Evolutionary conservation across 495 filamentous ascomycete species (phyloP), one percentile per base, ranked within the genome.

Genomic region (Daldinia grandis): DNA sequence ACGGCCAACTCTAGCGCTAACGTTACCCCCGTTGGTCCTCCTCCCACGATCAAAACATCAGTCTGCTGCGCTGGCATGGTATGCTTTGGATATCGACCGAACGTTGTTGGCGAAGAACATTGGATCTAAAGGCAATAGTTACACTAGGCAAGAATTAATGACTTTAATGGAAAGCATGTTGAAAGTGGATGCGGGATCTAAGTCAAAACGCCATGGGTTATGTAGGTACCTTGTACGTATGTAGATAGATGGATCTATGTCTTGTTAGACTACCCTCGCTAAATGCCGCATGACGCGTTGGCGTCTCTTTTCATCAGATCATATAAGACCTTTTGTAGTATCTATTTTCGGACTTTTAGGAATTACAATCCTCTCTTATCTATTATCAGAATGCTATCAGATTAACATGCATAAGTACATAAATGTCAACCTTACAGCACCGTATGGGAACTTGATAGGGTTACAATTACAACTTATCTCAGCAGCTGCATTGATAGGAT

Each of bases 31-130:
- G 75, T 73, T 35, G 75, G 75, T 0, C 75, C 75, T 35, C 66
- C 75, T n/a, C 75, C 75, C 3, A 77, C 73, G 10, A 77, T 72
- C 9, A 77, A 42, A n/a, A 76, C 75, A 17, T 76, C 72, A 14
- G 54, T 68, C 19, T 76, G 58, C 17, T 47, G 33, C 10, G 35
- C 27, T 4, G 17, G 17, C 57, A 64, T 64, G 44, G 33, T 62
- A 38, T 56, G 33, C 27, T 64, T 21, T 62, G 38, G 14, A 27
- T n/a, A 31, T 9, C 9, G 19, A 28, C 55, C 37, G 14, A 33
- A 31, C 17, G 21, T 24, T 19, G 9, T 47, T 51, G 17, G 7
- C 24, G 10, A n/a, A 30, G 5, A 33, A 10, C 19, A 28, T 33
- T 19, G 30, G 4, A 35, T 28, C 15, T 35, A 4, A 17, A 14